Percentiles rank a stretch among this genome's conserved stretches.
Evolutionary conservation across 495 filamentous ascomycete species (phyloP).

Genomic region (Podospora pseudopauciseta): DNA sequence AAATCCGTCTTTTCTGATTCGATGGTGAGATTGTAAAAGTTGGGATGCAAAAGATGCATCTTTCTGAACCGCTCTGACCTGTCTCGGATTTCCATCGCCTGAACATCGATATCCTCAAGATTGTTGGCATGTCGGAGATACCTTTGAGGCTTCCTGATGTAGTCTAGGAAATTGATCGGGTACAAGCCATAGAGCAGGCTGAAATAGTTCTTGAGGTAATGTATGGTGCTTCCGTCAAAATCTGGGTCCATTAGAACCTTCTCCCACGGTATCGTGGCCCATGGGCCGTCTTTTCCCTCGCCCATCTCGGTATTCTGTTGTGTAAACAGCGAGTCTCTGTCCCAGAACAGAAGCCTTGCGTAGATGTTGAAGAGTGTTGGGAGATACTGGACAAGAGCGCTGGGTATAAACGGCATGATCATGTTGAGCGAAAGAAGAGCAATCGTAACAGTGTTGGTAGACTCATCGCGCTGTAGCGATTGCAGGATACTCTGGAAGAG

Average conservation of each 20-base stretch:
- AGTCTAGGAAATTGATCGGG: constrained; percentile 74
- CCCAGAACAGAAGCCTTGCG: constrained; percentile 70
- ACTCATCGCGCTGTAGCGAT: constrained; percentile 68
- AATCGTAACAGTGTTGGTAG: constrained; percentile 61
- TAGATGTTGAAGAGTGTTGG: constrained; percentile 73
- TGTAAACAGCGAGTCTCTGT: constrained; percentile 43
- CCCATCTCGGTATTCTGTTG: constrained; percentile 33
- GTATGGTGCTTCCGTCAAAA: constrained; percentile 56
- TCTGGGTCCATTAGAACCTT: constrained; percentile 54
- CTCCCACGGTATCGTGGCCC: constrained; percentile 50
- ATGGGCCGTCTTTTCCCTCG: constrained; percentile 28
- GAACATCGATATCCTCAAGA: constrained; percentile 65
- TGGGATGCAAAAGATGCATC: constrained; percentile 66
- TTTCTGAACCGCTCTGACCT: constrained; percentile 64
- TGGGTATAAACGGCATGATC: constrained; percentile 72
- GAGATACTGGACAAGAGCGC: constrained; percentile 57
- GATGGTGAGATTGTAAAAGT: constrained; percentile 66
- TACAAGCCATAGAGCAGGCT: constrained; percentile 74
- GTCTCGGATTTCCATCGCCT: constrained; percentile 64
- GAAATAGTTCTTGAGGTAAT: constrained; percentile 72
- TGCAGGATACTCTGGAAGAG: constrained; percentile 63
- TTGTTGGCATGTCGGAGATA: constrained; percentile 62
- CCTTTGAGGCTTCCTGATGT: constrained; percentile 69
- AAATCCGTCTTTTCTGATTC: constrained; percentile 68
- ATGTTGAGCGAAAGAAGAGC: constrained; percentile 66